Evolutionary conservation across 768 basidiomycete genomes (phyloP).

Genomic region (Pholiota microspora): DNA sequence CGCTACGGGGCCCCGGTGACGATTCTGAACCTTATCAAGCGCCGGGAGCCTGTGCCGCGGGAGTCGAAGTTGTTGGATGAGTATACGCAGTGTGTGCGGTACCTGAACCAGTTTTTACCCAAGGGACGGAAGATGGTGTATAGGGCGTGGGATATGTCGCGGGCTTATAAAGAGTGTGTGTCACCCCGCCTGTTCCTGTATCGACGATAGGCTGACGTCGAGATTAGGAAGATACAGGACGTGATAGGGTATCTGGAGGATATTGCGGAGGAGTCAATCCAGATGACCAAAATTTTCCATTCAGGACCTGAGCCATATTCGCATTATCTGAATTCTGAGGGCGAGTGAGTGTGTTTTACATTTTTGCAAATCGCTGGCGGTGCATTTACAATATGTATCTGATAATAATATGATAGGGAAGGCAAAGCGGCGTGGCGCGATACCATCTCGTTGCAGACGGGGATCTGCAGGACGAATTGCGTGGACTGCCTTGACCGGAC

Average conservation of each 20-base stretch:
- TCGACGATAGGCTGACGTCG: background rate
- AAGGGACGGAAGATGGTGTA: slow-evolving; percentile 84
- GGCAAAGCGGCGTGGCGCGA: slow-evolving; percentile 51
- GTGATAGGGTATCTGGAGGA: slow-evolving; percentile 95
- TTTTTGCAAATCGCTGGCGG: background rate
- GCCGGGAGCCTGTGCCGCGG: slow-evolving; percentile 70
- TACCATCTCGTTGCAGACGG: slow-evolving; percentile 82
- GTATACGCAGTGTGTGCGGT: slow-evolving; percentile 88
- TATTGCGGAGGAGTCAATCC: slow-evolving; percentile 89
- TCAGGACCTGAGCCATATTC: slow-evolving; percentile 85
- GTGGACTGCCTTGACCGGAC: slow-evolving; percentile 97
- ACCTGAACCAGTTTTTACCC: slow-evolving; percentile 95
- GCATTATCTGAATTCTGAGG: slow-evolving; percentile 54
- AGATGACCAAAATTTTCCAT: slow-evolving; percentile 93
- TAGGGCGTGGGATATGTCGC: slow-evolving; percentile 94
- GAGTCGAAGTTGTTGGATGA: slow-evolving; percentile 90
- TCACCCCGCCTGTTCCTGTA: no score
- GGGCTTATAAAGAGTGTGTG: slow-evolving; percentile 88
- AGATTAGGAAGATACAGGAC: slow-evolving; percentile 82
- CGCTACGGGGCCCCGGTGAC: slow-evolving; percentile 90
- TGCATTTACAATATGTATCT: no score
- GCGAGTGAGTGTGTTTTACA: slow-evolving; percentile 31
- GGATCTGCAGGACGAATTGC: slow-evolving; percentile 92
- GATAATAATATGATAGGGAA: slow-evolving; percentile 14
- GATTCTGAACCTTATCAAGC: slow-evolving; percentile 93